These are phyloP conservation scores for Penicillium verrucosum DNA, from an alignment of 2,329 filamentous ascomycete genomes.

Conservation along the genomic window DNA sequence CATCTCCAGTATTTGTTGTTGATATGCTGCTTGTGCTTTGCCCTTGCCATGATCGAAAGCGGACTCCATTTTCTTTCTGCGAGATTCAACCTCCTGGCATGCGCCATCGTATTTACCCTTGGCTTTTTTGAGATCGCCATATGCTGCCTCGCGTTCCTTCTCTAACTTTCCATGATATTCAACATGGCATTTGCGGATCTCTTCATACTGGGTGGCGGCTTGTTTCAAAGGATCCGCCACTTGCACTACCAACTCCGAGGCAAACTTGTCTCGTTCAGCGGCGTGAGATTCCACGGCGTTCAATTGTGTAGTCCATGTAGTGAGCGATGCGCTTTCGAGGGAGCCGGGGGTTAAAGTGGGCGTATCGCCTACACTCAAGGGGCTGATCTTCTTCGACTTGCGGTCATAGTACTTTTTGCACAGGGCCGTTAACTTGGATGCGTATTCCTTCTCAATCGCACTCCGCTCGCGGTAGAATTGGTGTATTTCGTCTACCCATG, in stretches of 20 bases:
- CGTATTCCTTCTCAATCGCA: slow-evolving; percentile 94
- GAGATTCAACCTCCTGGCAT: slow-evolving; percentile 91
- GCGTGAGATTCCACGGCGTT: slow-evolving; percentile 85
- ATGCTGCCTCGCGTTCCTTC: slow-evolving; percentile 80
- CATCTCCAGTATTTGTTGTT: slow-evolving; percentile 92
- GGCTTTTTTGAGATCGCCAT: slow-evolving; percentile 79
- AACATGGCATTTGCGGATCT: slow-evolving; percentile 83
- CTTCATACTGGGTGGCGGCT: slow-evolving; percentile 73
- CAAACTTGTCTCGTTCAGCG: slow-evolving; percentile 82
- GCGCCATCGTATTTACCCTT: slow-evolving; percentile 90
- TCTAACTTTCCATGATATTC: slow-evolving; percentile 88
- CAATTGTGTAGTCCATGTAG: slow-evolving; percentile 93
- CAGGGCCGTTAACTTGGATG: slow-evolving; percentile 76
- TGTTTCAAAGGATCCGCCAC: slow-evolving; percentile 84
- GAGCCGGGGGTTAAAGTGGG: slow-evolving; percentile 92
- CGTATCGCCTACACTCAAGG: slow-evolving; percentile 87
- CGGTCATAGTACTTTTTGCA: slow-evolving; percentile 98
- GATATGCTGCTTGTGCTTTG: slow-evolving; percentile 87
- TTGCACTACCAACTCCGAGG: slow-evolving; percentile 70
- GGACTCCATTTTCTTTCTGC: slow-evolving; percentile 90
- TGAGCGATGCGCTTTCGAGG: slow-evolving; percentile 91
- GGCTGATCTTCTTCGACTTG: slow-evolving; percentile 85
- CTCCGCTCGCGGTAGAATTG: slow-evolving; percentile 95
- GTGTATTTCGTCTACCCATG: slow-evolving; percentile 95
- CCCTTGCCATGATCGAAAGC: slow-evolving; percentile 82